Evolutionary conservation across 2,329 filamentous ascomycete genomes (phyloP), one percentile per base, ranked within the genome.

Genomic region (Penicillium sp.): DNA sequence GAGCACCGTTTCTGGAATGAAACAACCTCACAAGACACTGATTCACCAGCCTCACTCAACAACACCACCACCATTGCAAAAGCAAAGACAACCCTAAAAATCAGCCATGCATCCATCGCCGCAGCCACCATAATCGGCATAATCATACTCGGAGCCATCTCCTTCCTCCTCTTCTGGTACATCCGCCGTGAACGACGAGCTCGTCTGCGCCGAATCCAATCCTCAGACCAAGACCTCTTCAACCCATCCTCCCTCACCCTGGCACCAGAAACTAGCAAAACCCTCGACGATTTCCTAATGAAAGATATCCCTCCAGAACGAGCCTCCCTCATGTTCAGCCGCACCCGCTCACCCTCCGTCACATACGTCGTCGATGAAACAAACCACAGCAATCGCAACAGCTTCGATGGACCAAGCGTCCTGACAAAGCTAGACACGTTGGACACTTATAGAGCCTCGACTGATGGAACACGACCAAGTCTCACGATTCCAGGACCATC

Each of bases 271-370:
- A 58, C 57, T 24, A 54, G 53, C 50, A 54, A 46, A 15, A 40
- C 47, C 9, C 42, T 59, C 10, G 54, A 58, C 24, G 42, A 49
- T 8, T 55, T 55, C 32, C 50, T 58, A 42, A 49, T 56, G 58
- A 50, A 52, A 43, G 57, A 61, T 13, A 31, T 50, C 8, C 44
- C 47, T 8, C 54, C 50, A 1, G 56, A 64, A 20, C 60, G 66
- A 6, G 60, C 60, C 25, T 63, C 58, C 9, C 37, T 66, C 24
- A 67, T 67, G 62, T 65, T 65, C 44, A 60, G 58, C 42, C 58
- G 56, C 8, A 63, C 57, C 20, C 50, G 51, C 12, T 60, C 67
- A 23, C 59, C 61, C 7, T 62, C 62, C 15, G 33, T 62, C 15
- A 47, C 57, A 4, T 63, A 50, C 13, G 29, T 58, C 28, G 40